These are phyloP conservation scores for Aspergillus olivimuriae DNA, from an alignment of 495 filamentous ascomycete genomes.

Conservation along the genomic window DNA sequence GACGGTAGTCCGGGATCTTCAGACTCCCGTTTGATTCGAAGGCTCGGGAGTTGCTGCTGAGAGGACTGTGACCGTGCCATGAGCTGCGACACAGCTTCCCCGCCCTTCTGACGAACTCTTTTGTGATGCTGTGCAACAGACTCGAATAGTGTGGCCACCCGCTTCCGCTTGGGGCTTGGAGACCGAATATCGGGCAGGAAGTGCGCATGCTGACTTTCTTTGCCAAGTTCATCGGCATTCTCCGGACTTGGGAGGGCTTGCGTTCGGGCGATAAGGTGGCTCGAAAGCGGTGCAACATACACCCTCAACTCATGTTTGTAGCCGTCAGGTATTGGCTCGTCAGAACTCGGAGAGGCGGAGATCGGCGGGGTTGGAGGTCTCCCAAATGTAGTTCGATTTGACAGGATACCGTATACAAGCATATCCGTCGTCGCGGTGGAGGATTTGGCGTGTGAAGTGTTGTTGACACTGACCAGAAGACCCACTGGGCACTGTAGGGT, in stretches of 20 bases:
- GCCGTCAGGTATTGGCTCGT: slow-evolving; percentile 3
- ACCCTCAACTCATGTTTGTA: slow-evolving; percentile 28
- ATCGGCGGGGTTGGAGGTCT: slow-evolving; percentile 43
- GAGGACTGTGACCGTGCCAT: slow-evolving; percentile 41
- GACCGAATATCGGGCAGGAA: slow-evolving; percentile 39
- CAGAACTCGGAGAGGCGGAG: slow-evolving; percentile 33
- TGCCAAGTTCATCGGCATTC: slow-evolving; percentile 12
- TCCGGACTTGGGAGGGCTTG: slow-evolving; percentile 27
- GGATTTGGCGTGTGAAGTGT: slow-evolving; percentile 11
- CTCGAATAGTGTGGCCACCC: slow-evolving; percentile 51
- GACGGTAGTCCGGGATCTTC: slow-evolving; percentile 31
- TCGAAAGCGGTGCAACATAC: slow-evolving; percentile 36
- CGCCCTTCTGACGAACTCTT: slow-evolving; percentile 48
- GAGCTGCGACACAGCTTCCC: slow-evolving; percentile 48
- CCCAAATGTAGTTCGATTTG: slow-evolving; percentile 19
- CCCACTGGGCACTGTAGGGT: slow-evolving; percentile 37
- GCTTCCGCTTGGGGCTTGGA: slow-evolving; percentile 48
- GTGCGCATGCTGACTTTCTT: slow-evolving; percentile 23
- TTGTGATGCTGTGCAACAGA: slow-evolving; percentile 51
- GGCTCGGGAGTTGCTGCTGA: slow-evolving; percentile 26
- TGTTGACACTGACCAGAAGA: slow-evolving; percentile 30
- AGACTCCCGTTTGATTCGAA: slow-evolving; percentile 35
- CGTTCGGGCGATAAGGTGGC: slow-evolving; percentile 26
- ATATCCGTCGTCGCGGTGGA: slow-evolving; percentile 42
- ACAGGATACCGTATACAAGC: slow-evolving; percentile 47